A percentile compares a stretch with the other conserved stretches of the same genome.
phyloP scores from a whole-genome alignment of 768 basidiomycete genomes.

The Lyophyllum semitale region DNA sequence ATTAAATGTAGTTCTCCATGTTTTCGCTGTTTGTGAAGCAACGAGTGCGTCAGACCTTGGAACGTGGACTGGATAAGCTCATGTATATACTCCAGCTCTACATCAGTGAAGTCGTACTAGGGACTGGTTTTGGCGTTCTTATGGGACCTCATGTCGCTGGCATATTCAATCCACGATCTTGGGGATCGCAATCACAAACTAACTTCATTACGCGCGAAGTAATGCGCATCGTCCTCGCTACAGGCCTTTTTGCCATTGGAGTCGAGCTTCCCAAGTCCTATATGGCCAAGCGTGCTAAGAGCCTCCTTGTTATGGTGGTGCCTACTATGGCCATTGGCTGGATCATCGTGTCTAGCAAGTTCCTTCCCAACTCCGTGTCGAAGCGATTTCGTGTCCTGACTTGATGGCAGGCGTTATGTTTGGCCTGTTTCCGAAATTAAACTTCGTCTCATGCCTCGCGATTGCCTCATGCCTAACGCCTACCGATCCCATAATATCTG shows the following conservation, averaged over 20 bases:
- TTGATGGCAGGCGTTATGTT: no score
- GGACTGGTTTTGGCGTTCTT: no score
- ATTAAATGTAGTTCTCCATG: conserved; percentile 68
- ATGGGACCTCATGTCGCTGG: conserved; percentile 74
- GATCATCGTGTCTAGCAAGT: conserved; percentile 70
- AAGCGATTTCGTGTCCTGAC: not conserved
- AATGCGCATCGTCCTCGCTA: conserved; percentile 88
- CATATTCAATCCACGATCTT: conserved; percentile 76
- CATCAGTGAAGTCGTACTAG: no score
- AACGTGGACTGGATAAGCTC: no score
- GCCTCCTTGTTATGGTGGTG: no score
- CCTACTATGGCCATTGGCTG: conserved; percentile 88
- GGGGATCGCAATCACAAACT: conserved; percentile 41
- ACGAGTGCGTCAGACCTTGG: conserved; percentile 43
- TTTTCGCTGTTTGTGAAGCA: conserved; percentile 83
- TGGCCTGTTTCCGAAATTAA: conserved; percentile 73
- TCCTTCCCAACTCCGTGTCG: not conserved
- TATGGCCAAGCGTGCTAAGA: conserved; percentile 76
- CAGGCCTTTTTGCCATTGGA: conserved; percentile 92
- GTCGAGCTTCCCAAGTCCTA: no score
- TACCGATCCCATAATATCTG: conserved; percentile 93
- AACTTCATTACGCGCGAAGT: conserved; percentile 67
- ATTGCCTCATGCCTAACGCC: conserved; percentile 90
- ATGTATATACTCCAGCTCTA: no score
- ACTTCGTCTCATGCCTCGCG: conserved; percentile 75